phyloP scores from a whole-genome alignment of 2,329 filamentous ascomycete genomes.

The Chrysoporthe puriensis region DNA sequence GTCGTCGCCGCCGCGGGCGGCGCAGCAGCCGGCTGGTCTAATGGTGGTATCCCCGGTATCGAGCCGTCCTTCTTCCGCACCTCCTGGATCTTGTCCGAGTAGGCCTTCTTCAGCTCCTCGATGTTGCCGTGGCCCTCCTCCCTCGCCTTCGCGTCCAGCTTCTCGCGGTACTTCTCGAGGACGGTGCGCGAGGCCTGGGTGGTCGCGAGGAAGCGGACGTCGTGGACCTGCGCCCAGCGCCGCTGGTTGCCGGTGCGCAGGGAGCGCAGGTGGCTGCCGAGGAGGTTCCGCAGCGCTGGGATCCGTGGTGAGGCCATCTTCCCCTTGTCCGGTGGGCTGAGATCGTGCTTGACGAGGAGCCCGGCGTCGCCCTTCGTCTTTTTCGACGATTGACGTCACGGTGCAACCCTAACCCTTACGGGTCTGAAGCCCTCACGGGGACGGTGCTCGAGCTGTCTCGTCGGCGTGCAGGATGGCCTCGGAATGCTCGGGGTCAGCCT shows the following conservation, averaged over 20 bases:
- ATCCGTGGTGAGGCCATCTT: conserved; percentile 55
- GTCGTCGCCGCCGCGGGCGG: conserved; percentile 26
- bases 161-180: conserved; percentile 83
- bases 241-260: conserved; percentile 60
- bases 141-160: conserved; percentile 77
- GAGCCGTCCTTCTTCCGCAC: conserved; percentile 70
- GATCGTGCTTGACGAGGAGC: neutral
- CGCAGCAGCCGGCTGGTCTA: conserved; percentile 1
- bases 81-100: conserved; percentile 79
- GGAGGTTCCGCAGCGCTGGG: conserved; percentile 52
- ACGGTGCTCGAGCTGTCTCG: neutral
- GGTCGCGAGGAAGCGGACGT: conserved; percentile 86
- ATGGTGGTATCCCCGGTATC: conserved; percentile 38
- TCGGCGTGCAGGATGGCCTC: too few relatives aligned
- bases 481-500: too few relatives aligned
- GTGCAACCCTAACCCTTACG: neutral
- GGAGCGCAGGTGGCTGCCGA: conserved; percentile 38
- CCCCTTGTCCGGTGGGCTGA: neutral
- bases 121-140: conserved; percentile 72
- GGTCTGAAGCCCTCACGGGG: neutral
- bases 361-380: neutral
- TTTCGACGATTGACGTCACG: neutral
- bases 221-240: conserved; percentile 89
- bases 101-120: conserved; percentile 77
- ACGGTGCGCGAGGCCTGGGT: conserved; percentile 70